Evolutionary conservation across 2,329 filamentous ascomycete species (phyloP).

Genomic region (Pseudogymnoascus sp.): DNA sequence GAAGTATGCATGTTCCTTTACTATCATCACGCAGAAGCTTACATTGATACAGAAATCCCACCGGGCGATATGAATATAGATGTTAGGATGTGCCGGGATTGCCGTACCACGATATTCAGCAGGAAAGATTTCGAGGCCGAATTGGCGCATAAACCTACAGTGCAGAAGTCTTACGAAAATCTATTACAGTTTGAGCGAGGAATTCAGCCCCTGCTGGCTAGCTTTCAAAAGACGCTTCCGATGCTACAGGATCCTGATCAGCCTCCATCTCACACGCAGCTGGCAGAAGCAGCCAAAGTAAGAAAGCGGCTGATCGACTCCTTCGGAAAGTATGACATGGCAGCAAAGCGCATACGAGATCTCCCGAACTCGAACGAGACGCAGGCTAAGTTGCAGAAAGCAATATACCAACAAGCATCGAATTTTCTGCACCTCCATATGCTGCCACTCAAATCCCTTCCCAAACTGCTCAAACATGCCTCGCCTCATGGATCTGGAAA

Average conservation of each 20-base stretch:
- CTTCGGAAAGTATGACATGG: slow-evolving; percentile 62
- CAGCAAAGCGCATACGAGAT: slow-evolving; percentile 59
- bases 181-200: slow-evolving; percentile 62
- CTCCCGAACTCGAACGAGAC: slow-evolving; percentile 55
- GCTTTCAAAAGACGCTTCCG: slow-evolving; percentile 58
- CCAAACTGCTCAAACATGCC: slow-evolving; percentile 53
- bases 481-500: slow-evolving; percentile 38
- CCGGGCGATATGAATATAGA: slow-evolving; percentile 60
- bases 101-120: slow-evolving; percentile 62
- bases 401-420: slow-evolving; percentile 60
- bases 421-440: slow-evolving; percentile 65
- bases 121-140: slow-evolving; percentile 58
- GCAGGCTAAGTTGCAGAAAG: slow-evolving; percentile 56
- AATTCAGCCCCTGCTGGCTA: slow-evolving; percentile 58
- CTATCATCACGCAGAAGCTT: slow-evolving; percentile 27
- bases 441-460: slow-evolving; percentile 58
- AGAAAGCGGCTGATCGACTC: slow-evolving; percentile 63
- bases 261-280: slow-evolving; percentile 38
- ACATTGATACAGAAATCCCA: slow-evolving; percentile 37
- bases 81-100: slow-evolving; percentile 87
- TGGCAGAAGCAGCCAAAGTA: slow-evolving; percentile 61
- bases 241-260: slow-evolving; percentile 58
- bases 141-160: slow-evolving; percentile 46
- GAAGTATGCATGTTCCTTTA: slow-evolving; percentile 38
- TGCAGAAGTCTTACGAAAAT: slow-evolving; percentile 58